These are phyloP conservation scores for Diaporthe eres DNA, from an alignment of 2,329 filamentous ascomycete genomes.

Conservation along the genomic window DNA sequence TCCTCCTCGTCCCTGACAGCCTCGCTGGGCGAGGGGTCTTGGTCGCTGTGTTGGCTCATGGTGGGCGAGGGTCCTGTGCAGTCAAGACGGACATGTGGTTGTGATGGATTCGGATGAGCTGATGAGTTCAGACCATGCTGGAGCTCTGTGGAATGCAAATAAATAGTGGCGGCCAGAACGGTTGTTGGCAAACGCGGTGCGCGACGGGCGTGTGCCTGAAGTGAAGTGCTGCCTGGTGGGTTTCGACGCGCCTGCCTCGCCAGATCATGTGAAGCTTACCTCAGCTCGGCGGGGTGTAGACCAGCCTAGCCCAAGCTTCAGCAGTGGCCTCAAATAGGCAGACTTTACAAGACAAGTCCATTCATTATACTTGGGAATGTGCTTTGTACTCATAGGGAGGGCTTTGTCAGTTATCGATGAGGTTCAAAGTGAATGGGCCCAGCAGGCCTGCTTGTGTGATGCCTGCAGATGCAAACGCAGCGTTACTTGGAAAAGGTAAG, in stretches of 20 bases:
- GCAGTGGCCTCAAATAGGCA: neutral
- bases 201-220: slow-evolving; percentile 15
- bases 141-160: neutral
- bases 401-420: neutral
- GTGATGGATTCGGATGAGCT: neutral
- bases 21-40: slow-evolving; percentile 51
- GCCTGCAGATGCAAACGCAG: neutral
- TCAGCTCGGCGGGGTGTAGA: neutral
- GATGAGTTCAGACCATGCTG: neutral
- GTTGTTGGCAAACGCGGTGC: neutral
- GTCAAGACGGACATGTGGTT: neutral
- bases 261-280: slow-evolving; percentile 35
- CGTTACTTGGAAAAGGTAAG: neutral
- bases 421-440: neutral
- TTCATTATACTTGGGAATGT: neutral
- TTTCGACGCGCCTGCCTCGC: slow-evolving; percentile 26
- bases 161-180: neutral
- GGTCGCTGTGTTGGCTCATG: slow-evolving; percentile 52
- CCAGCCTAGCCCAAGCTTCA: neutral
- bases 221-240: slow-evolving; percentile 29
- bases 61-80: slow-evolving; percentile 16
- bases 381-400: neutral
- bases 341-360: neutral
- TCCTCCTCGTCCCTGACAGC: slow-evolving; percentile 65
- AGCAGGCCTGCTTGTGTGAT: neutral